Conservation (phyloP, 1,139 yeast genomes). For the Yamadazyma atmosphaerica region DNA sequence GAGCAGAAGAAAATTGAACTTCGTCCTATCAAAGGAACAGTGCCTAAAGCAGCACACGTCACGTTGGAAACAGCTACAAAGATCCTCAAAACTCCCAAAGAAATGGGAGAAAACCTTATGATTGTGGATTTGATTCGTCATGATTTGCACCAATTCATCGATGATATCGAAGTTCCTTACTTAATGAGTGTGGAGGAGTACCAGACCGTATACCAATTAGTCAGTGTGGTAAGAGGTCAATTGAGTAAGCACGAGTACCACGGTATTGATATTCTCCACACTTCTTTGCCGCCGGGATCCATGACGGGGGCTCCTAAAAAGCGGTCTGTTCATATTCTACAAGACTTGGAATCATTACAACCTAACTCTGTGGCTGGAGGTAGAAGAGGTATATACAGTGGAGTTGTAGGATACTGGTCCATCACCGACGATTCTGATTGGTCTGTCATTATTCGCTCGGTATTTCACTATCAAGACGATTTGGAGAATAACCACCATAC, state of each 20-base stretch:
- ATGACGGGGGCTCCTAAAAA: constrained; percentile 99
- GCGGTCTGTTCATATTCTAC: constrained; percentile 82
- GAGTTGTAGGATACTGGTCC: constrained; percentile 96
- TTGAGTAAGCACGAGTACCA: constrained; percentile 40
- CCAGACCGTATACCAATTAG: constrained; percentile 85
- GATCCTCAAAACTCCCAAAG: constrained; percentile 82
- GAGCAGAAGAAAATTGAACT: constrained; percentile 57
- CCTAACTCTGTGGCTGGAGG: constrained; percentile 42
- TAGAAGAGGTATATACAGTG: constrained; percentile 87
- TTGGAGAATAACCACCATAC: constrained; percentile 25
- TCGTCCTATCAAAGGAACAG: constrained; percentile 96
- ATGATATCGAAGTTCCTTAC: constrained; percentile 67
- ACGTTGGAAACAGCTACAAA: constrained; percentile 58
- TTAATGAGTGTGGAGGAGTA: constrained; percentile 94
- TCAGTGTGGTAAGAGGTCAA: constrained; percentile 79
- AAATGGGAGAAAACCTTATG: constrained; percentile 94
- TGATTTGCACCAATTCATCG: constrained; percentile 74
- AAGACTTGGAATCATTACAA: constrained; percentile 45
- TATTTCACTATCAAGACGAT: constrained; percentile 65
- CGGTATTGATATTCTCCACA: constrained; percentile 78
- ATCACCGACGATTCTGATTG: constrained; percentile 87
- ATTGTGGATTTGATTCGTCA: constrained; percentile 94
- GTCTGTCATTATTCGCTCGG: constrained; percentile 91
- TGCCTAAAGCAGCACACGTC: constrained; percentile 58
- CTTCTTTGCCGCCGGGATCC: constrained; percentile 94